Percentiles rank a stretch among this genome's conserved stretches.
These are phyloP conservation scores for Candida sphagnicola DNA, from an alignment of 805 yeast species.

Conservation along the genomic window DNA sequence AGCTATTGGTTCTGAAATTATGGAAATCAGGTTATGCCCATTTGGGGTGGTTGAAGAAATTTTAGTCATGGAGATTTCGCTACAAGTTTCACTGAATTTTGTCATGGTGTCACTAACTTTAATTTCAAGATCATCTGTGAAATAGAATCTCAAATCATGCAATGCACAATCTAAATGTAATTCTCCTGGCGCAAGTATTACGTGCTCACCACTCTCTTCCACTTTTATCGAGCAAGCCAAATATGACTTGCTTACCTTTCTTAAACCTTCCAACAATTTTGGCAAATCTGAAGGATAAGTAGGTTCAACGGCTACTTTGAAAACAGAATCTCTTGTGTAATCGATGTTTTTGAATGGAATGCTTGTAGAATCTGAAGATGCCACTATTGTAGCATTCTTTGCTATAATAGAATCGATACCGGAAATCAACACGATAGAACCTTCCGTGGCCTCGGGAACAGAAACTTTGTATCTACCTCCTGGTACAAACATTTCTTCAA, in stretches of 20 bases:
- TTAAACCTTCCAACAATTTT: conserved; percentile 63
- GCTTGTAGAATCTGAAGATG: conserved; percentile 11
- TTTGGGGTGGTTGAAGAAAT: conserved; percentile 55
- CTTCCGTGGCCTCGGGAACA: conserved; percentile 52
- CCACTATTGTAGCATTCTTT: conserved; percentile 56
- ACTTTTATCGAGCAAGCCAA: conserved; percentile 64
- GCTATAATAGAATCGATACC: conserved; percentile 57
- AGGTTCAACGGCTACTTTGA: conserved; percentile 84
- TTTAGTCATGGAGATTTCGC: conserved; percentile 61
- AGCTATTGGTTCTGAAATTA: conserved; percentile 73
- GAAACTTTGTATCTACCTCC: conserved; percentile 69
- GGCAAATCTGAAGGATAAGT: conserved; percentile 75
- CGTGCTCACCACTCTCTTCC: conserved; percentile 88
- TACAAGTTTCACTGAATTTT: conserved; percentile 72
- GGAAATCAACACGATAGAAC: conserved; percentile 63
- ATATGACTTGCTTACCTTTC: conserved; percentile 58
- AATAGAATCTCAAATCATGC: conserved; percentile 66
- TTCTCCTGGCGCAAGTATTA: conserved; percentile 81
- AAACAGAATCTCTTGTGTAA: conserved; percentile 52
- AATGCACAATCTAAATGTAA: conserved; percentile 78
- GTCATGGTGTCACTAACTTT: conserved; percentile 84
- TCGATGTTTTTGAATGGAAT: conserved; percentile 36
- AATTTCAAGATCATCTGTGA: conserved; percentile 59
- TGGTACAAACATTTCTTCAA: conserved; percentile 47
- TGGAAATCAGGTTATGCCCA: conserved; percentile 53